These are phyloP conservation scores for Debaryomycetaceae sp. DNA, from an alignment of 1,139 yeast genomes.

Conservation along the genomic window DNA sequence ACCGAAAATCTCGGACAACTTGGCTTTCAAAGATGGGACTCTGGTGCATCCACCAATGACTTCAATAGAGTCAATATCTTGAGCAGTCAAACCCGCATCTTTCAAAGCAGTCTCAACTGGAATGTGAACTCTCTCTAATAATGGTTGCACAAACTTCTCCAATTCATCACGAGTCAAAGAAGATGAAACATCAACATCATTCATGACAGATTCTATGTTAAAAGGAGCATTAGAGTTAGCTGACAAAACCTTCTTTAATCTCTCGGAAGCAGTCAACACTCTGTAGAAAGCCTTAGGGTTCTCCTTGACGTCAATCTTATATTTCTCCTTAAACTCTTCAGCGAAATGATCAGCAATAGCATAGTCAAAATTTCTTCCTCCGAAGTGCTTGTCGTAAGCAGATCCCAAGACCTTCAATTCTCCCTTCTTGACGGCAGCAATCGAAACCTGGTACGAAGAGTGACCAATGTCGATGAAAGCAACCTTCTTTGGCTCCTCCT, in stretches of 20 bases:
- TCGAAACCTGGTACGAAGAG: constrained; percentile 87
- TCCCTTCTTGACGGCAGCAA: constrained; percentile 93
- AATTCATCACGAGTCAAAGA: constrained; percentile 87
- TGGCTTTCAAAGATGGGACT: constrained; percentile 88
- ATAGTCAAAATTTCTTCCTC: constrained; percentile 95
- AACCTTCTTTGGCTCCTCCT: constrained; percentile 83
- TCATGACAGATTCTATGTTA: constrained; percentile 94
- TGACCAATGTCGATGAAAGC: constrained; percentile 97
- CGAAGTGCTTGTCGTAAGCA: constrained; percentile 92
- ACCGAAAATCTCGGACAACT: constrained; percentile 75
- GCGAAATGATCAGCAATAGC: constrained; percentile 96
- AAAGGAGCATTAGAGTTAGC: constrained; percentile 96
- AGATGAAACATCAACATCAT: constrained; percentile 93
- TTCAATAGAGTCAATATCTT: constrained; percentile 85
- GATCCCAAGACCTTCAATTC: constrained; percentile 91
- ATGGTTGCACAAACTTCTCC: constrained; percentile 83
- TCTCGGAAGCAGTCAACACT: constrained; percentile 87
- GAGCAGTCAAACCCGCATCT: constrained; percentile 69
- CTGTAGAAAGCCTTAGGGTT: constrained; percentile 96
- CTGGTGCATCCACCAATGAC: constrained; percentile 98
- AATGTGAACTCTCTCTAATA: constrained; percentile 66
- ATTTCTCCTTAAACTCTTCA: constrained; percentile 82
- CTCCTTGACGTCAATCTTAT: constrained; percentile 86
- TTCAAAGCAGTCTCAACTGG: constrained; percentile 83
- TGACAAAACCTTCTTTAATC: constrained; percentile 90